phyloP scores from a whole-genome alignment of 352 stramenopile species.

The Thraustochytrium striatum region DNA sequence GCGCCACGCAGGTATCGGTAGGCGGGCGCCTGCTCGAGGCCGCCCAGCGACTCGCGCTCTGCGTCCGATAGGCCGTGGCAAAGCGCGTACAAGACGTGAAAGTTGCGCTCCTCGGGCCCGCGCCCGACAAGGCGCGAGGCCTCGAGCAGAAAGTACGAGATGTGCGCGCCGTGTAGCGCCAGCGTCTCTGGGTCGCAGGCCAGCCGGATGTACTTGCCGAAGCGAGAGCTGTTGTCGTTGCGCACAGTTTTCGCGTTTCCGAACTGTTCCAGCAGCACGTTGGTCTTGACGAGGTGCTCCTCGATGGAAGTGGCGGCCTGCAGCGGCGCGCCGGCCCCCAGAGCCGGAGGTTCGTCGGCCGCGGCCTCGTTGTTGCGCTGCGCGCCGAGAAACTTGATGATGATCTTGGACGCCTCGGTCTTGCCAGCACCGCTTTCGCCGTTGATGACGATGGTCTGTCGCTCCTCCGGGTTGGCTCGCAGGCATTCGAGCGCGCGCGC shows the following conservation, averaged over 20 bases:
- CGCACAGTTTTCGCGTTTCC: slow-evolving; percentile 93
- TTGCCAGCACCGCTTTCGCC: slow-evolving; percentile 89
- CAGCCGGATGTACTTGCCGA: slow-evolving; percentile 96
- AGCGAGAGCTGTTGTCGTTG: slow-evolving; percentile 92
- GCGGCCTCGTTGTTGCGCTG: not conserved
- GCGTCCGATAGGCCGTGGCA: slow-evolving; percentile 51
- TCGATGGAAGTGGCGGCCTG: too few relatives aligned
- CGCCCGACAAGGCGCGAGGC: slow-evolving; percentile 77
- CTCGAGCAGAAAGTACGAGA: slow-evolving; percentile 84
- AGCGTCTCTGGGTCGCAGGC: slow-evolving; percentile 61
- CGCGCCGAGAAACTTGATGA: slow-evolving; percentile 88
- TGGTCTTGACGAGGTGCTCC: slow-evolving; percentile 79
- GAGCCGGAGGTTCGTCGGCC: too few relatives aligned
- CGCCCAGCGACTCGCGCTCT: slow-evolving; percentile 39
- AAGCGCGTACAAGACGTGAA: slow-evolving; percentile 88
- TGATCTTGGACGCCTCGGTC: slow-evolving; percentile 92
- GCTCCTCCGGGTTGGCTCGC: slow-evolving; percentile 55
- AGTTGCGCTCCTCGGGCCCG: slow-evolving; percentile 77
- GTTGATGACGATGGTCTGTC: slow-evolving; percentile 90
- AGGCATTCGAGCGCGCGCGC: slow-evolving; percentile 78
- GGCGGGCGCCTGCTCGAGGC: slow-evolving; percentile 44
- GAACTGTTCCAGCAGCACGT: slow-evolving; percentile 96
- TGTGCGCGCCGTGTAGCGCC: slow-evolving; percentile 71
- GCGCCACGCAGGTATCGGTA: slow-evolving; percentile 20
- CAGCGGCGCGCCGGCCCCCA: too few relatives aligned